phyloP scores from a whole-genome alignment of 2,329 filamentous ascomycete genomes.

The Alternaria sp. region DNA sequence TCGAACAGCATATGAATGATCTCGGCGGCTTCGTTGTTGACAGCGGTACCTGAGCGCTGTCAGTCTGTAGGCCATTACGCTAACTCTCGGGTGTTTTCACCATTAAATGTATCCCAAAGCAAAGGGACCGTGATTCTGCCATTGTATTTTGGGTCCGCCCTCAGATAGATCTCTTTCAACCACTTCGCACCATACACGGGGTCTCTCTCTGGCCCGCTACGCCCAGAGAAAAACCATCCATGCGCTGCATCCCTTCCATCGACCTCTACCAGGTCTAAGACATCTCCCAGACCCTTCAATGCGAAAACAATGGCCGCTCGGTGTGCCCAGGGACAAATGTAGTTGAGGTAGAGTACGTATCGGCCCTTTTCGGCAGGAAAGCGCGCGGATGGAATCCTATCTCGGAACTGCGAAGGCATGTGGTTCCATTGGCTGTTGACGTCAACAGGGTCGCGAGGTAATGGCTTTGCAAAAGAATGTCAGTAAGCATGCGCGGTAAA shows the following conservation, averaged over 20 bases:
- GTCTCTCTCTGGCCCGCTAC: constrained; percentile 36
- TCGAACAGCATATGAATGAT: constrained; percentile 46
- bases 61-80: constrained; percentile 1
- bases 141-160: constrained; percentile 62
- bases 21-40: constrained; percentile 49
- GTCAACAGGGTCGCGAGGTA: constrained; percentile 30
- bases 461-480: neutral
- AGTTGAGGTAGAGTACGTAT: constrained; percentile 69
- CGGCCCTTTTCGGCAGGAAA: constrained; percentile 68
- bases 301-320: constrained; percentile 57
- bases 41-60: constrained; percentile 37
- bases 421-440: constrained; percentile 62
- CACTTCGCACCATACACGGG: constrained; percentile 44
- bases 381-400: constrained; percentile 62
- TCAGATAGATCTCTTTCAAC: constrained; percentile 74
- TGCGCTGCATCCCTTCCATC: constrained; percentile 42
- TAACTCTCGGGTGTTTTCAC: constrained; percentile 12
- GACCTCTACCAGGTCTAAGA: constrained; percentile 59
- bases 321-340: constrained; percentile 70
- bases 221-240: constrained; percentile 46
- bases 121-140: constrained; percentile 81
- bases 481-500: neutral
- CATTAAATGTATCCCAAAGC: constrained; percentile 72
- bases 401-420: constrained; percentile 64
- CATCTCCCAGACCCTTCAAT: constrained; percentile 60